Conservation (phyloP, 331 rosid species). For the Acacia concinna region DNA sequence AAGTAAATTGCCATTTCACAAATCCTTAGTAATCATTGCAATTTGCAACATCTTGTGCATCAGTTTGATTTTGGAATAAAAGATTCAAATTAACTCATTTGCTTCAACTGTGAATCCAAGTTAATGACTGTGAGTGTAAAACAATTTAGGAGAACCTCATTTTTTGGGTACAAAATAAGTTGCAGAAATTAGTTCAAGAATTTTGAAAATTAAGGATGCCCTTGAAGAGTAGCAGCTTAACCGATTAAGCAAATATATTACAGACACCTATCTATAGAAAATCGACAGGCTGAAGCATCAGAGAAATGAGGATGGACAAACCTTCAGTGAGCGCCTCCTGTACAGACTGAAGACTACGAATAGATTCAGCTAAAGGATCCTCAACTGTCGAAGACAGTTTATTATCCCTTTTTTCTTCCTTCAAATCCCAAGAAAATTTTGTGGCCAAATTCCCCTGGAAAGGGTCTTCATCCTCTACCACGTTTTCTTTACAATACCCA, state of each 20-base stretch:
- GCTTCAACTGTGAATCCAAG: neutral
- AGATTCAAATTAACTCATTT: neutral
- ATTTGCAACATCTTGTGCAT: neutral
- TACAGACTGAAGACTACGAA: conserved; percentile 63
- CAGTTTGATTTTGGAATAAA: neutral
- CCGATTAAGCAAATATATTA: neutral
- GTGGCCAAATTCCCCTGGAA: conserved; percentile 48
- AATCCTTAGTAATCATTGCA: neutral
- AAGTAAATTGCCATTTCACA: neutral
- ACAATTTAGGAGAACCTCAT: neutral
- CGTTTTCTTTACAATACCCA: conserved; percentile 46
- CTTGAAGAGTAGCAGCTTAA: neutral
- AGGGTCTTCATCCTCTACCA: conserved; percentile 41
- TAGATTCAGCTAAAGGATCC: conserved; percentile 71
- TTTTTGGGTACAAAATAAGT: neutral
- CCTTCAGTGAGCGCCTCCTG: conserved; percentile 87
- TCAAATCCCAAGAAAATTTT: conserved; percentile 49
- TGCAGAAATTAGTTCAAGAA: conserved; percentile 12
- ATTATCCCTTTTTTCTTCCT: conserved; percentile 56
- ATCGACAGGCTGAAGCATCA: conserved; percentile 23
- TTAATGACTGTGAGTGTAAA: neutral
- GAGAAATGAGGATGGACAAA: conserved; percentile 35
- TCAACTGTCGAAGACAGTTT: conserved; percentile 41
- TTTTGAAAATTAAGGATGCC: neutral
- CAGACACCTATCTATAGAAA: conserved; percentile 17